Evolutionary conservation across 441 rosid genomes (phyloP), one percentile per base, ranked within the genome.

Genomic region (Heliophila coronopifolia): DNA sequence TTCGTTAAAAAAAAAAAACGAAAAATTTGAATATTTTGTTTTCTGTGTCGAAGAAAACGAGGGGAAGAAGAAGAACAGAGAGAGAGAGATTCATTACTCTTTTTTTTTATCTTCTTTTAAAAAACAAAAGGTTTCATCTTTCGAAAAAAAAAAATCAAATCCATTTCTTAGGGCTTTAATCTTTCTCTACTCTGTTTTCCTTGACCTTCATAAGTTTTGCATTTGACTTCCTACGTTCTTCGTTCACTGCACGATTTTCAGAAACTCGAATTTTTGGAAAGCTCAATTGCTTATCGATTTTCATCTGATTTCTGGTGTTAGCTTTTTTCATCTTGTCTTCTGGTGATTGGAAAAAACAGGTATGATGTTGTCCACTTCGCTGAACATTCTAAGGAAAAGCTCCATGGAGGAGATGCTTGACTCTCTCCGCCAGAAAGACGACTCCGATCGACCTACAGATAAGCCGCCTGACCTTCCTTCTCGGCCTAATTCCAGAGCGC

Each of bases 371-470:
- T 65, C 70, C 20, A 65, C 70, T 40, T 65, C 70, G 15, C 70
- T 65, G 15, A 66, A 39, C 27, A 66, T 65, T 14, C 39, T 58
- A 19, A 65, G 56, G 42, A 84, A 80, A 42, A 93, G 99, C 71
- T 93, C 99, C 6, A 59, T 93, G 20, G 99, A 93, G 76, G 99
- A 75, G 74, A 93, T 93, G 99, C 69, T 93, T 26, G 94, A 85
- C 18, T 77, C 90, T 11, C 77, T 93, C 26, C 73, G 90, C 50
- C 69, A 68, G 69, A 76, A 63, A 10, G 99, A 88, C 40, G 93
- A 86, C 48, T 54, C 51, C 50, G 95, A 83, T 61, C 82, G 63
- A 49, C 77, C 86, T 11, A 80, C 65, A 67, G 97, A 92, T 63
- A 60, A 77, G 63, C 99, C 97, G 0, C 99, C 99, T 2, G 90